A percentile compares a stretch with the other conserved stretches of the same genome.
Conservation (phyloP, 169 alveolate species). For the Besnoitia besnoiti region DNA sequence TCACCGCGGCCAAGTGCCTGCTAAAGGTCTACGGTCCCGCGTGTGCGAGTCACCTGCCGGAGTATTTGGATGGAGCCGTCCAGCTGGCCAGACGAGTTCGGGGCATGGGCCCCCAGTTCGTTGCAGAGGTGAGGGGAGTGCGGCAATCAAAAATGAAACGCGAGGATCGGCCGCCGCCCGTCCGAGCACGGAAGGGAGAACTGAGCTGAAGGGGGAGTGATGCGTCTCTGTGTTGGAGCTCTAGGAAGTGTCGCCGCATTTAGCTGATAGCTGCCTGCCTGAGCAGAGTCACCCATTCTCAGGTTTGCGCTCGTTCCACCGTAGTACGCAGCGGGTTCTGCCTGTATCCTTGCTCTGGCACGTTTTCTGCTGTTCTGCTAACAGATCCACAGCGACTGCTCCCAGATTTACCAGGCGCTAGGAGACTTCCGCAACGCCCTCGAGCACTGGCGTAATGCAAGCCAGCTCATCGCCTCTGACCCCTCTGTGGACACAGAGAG, state of each 20-base stretch:
- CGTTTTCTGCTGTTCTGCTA: neutral
- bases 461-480: neutral
- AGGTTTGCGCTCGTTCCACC: too few relatives aligned
- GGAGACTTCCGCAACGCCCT: constrained; percentile 7
- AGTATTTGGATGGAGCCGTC: neutral
- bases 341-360: neutral
- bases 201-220: too few relatives aligned
- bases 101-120: neutral
- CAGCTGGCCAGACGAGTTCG: neutral
- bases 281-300: too few relatives aligned
- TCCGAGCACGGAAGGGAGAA: too few relatives aligned
- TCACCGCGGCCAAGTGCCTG: neutral
- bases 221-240: too few relatives aligned
- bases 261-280: too few relatives aligned
- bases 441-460: neutral
- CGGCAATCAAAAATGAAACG: neutral
- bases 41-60: neutral
- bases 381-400: neutral
- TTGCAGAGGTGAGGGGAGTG: neutral
- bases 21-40: neutral
- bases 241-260: too few relatives aligned
- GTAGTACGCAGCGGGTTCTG: too few relatives aligned
- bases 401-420: neutral
- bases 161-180: neutral
- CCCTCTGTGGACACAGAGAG: neutral